phyloP scores from a whole-genome alignment of 352 stramenopile genomes.

The Phytopythium sindhum region DNA sequence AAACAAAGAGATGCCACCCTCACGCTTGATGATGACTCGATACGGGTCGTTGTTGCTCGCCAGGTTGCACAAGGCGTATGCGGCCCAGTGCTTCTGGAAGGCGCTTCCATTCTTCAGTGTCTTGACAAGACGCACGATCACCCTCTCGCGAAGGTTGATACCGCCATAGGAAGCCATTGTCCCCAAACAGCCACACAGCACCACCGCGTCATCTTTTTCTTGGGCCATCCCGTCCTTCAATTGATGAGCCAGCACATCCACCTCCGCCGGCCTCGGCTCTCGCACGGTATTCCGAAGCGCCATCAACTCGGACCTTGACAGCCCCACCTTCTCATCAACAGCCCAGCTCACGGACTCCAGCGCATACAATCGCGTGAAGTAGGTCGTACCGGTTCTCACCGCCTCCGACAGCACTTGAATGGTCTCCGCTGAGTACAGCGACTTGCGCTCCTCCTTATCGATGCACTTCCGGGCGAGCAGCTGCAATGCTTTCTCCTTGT shows the following conservation, averaged over 20 bases:
- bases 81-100: not conserved
- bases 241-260: not conserved
- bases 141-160: not conserved
- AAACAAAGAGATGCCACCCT: not conserved
- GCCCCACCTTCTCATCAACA: not conserved
- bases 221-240: not conserved
- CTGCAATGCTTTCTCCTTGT: not conserved
- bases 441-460: not conserved
- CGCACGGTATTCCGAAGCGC: not conserved
- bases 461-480: not conserved
- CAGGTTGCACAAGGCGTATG: not conserved
- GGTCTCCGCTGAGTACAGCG: not conserved
- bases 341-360: not conserved
- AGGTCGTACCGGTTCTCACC: not conserved
- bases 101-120: not conserved
- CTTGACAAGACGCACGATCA: not conserved
- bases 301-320: not conserved
- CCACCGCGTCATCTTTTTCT: not conserved
- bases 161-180: not conserved
- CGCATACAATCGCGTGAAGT: conserved; percentile 1
- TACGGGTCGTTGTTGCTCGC: not conserved
- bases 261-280: not conserved
- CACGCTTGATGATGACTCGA: not conserved
- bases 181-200: conserved; percentile 1
- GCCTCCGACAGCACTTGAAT: not conserved